phyloP scores from a whole-genome alignment of 805 yeast genomes.

The Ogataea ramenticola region DNA sequence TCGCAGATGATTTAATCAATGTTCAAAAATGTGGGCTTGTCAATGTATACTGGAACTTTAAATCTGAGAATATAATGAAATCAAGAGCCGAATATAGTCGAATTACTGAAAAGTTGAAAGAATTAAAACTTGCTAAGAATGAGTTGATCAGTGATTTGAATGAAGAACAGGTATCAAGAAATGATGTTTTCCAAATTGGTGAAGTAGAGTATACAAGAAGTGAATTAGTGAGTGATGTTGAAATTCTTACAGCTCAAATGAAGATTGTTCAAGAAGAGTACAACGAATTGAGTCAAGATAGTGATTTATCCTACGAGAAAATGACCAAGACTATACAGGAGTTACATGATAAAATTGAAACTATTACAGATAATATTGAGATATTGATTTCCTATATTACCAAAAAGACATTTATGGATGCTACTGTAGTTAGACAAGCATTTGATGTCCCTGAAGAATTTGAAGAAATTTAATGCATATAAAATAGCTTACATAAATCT shows the following conservation, averaged over 20 bases:
- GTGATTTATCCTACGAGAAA: no score
- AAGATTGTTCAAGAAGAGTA: no score
- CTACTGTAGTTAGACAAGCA: conserved; percentile 28
- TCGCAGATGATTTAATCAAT: conserved; percentile 42
- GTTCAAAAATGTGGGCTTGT: conserved; percentile 50
- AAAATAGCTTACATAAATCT: no score
- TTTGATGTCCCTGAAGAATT: conserved; percentile 32
- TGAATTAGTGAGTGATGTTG: no score
- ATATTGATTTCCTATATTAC: conserved; percentile 29
- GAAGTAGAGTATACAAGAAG: no score
- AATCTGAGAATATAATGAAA: conserved; percentile 17
- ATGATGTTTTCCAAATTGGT: no score
- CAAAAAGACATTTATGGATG: conserved; percentile 21
- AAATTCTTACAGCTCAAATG: no score
- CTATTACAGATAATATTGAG: conserved; percentile 33
- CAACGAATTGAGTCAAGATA: no score
- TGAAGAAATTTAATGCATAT: no score
- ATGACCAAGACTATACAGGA: no score
- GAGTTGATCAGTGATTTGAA: conserved; percentile 1
- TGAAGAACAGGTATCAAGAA: conserved; percentile 11
- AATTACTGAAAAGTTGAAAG: no score
- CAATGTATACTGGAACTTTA: conserved; percentile 45
- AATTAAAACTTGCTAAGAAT: no score
- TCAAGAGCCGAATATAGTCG: conserved; percentile 1
- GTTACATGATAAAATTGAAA: neutral